A percentile compares a stretch with the other conserved stretches of the same genome.
Conservation (phyloP, 768 basidiomycete genomes). For the Panaeolus cyanescens region DNA sequence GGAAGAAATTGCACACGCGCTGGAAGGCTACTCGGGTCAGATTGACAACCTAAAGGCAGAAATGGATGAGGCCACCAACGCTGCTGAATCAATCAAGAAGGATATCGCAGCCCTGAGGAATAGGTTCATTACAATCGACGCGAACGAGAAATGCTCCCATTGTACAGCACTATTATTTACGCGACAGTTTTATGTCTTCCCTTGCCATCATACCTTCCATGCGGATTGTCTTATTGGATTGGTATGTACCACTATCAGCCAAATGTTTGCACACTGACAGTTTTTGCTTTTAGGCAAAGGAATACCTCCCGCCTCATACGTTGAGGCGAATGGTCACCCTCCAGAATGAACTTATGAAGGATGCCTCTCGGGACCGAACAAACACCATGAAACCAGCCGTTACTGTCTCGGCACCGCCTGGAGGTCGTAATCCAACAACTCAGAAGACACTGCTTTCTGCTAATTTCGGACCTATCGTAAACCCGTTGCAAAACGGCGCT, state of each 20-base stretch:
- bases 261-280: background rate
- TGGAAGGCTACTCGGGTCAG: constrained; percentile 91
- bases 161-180: constrained; percentile 79
- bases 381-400: constrained; percentile 31
- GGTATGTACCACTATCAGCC: constrained; percentile 50
- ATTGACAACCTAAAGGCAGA: constrained; percentile 89
- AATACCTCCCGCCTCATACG: constrained; percentile 80
- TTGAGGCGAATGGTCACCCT: constrained; percentile 85
- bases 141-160: constrained; percentile 81
- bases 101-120: constrained; percentile 85
- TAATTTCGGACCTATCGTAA: constrained; percentile 58
- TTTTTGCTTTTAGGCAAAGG: constrained; percentile 72
- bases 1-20: constrained; percentile 93
- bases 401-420: constrained; percentile 23
- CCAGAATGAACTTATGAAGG: constrained; percentile 81
- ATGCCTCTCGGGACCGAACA: constrained; percentile 28
- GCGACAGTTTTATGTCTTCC: constrained; percentile 97
- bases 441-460: constrained; percentile 72
- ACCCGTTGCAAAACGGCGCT: constrained; percentile 62
- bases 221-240: constrained; percentile 94
- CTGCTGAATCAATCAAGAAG: constrained; percentile 90
- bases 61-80: constrained; percentile 94
- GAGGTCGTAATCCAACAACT: constrained; percentile 44
- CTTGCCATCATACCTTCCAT: constrained; percentile 97
- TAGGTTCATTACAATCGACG: constrained; percentile 91